phyloP scores from a whole-genome alignment of 2,329 filamentous ascomycete species.

The Nannizziopsis barbatae region DNA sequence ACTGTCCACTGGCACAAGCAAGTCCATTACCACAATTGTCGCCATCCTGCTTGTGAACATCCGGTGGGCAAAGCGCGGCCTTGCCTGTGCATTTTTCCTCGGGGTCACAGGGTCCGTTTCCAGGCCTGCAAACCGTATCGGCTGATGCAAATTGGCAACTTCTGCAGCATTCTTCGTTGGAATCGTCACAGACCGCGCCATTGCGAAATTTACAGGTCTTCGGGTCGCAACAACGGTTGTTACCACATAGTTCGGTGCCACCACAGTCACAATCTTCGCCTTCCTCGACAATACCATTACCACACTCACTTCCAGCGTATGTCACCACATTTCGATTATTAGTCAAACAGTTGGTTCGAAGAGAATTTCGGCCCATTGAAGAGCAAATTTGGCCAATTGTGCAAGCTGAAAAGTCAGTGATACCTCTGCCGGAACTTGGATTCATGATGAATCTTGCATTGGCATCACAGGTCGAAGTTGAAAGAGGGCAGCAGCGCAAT shows the following conservation, averaged over 20 bases:
- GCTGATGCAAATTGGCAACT: slow-evolving; percentile 38
- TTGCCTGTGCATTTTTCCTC: slow-evolving; percentile 70
- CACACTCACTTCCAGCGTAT: slow-evolving; percentile 74
- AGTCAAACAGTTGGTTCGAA: slow-evolving; percentile 66
- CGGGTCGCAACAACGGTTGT: slow-evolving; percentile 73
- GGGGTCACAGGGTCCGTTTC: slow-evolving; percentile 73
- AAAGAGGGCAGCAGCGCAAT: slow-evolving; percentile 73
- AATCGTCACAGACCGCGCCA: slow-evolving; percentile 60
- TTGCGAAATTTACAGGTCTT: slow-evolving; percentile 73
- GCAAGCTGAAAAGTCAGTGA: slow-evolving; percentile 75
- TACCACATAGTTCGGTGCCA: slow-evolving; percentile 56
- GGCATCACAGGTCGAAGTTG: slow-evolving; percentile 57
- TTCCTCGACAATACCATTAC: slow-evolving; percentile 90
- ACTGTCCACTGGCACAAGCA: slow-evolving; percentile 81
- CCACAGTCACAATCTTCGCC: slow-evolving; percentile 97
- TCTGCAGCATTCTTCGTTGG: slow-evolving; percentile 39
- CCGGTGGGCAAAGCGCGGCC: slow-evolving; percentile 60
- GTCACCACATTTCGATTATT: slow-evolving; percentile 74
- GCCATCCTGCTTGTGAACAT: slow-evolving; percentile 59
- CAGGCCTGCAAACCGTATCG: slow-evolving; percentile 67
- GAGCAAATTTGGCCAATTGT: slow-evolving; percentile 89
- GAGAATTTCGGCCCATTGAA: slow-evolving; percentile 63
- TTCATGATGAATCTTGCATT: slow-evolving; percentile 86
- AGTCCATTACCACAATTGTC: slow-evolving; percentile 57
- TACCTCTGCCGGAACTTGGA: slow-evolving; percentile 63